Evolutionary conservation across 805 yeast species (phyloP), one percentile per base, ranked within the genome.

Genomic region (Barnettozyma sp.): DNA sequence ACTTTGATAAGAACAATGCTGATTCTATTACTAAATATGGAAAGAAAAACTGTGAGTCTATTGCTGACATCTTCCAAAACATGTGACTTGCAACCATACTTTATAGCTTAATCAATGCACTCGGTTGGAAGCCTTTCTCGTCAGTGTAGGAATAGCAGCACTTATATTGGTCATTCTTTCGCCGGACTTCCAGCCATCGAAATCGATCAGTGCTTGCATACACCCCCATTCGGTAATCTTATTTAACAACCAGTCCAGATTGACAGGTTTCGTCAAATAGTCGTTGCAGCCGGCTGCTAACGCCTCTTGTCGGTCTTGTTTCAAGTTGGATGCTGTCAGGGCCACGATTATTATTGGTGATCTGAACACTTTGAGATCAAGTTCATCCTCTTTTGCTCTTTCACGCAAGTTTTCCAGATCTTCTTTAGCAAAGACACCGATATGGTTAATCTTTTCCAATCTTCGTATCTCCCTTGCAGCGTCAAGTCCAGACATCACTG

Each of bases 301-400:
- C 0, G 98, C 98, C 50, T 85, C 84, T 43, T 85, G 79, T 55
- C 83, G 79, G 60, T 88, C 97, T 21, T 78, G 78, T 11, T 80
- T 76, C 20, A 92, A 73, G 13, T 92, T 82, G 7, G 92, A 79
- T 0, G 98, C 98, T 2, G 99, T 92, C 34, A 92, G 64, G 0
- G 99, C 99, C 15, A 92, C 98, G 35, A 92, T 90, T 38, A 92
- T 92, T n/a, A 94, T 95, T 0, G 99, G 98, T 1, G 94, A 81
- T 44, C 85, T 71, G 59, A 86, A 86, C n/a, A 71, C 59, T 9
- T 65, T 61, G 19, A 72, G 56, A 46, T 82, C 85, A 7, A 85
- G 58, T 26, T 63, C 64, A 44, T 82, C 87, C 8, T 67, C 70
- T 9, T 63, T 65, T 15, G 45, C 47, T 20, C 52, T 52, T 4